Conservation (phyloP, 495 filamentous ascomycete genomes). For the Usnea hakonensis region DNA sequence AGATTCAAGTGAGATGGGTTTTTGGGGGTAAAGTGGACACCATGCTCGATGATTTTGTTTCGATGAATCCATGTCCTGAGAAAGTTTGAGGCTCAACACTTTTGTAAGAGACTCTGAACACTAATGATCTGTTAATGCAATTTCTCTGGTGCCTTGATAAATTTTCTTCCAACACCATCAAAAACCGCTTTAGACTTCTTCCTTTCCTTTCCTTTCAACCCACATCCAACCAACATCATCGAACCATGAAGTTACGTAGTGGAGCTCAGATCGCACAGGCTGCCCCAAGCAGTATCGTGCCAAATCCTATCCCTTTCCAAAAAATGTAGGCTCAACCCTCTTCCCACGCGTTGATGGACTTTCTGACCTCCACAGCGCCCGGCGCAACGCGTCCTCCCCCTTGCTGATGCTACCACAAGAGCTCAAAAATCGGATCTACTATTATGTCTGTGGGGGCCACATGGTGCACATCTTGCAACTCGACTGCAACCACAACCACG, state of each 20-base stretch:
- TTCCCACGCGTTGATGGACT: neutral
- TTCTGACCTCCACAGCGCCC: neutral
- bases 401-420: neutral
- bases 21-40: too few relatives aligned
- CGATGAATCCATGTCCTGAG: too few relatives aligned
- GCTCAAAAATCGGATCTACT: conserved; percentile 1
- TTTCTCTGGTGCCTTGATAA: too few relatives aligned
- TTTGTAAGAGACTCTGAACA: too few relatives aligned
- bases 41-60: too few relatives aligned
- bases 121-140: too few relatives aligned
- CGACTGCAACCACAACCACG: neutral
- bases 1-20: too few relatives aligned
- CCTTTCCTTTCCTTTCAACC: neutral
- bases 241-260: neutral
- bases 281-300: neutral
- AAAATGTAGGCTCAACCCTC: neutral
- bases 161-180: neutral
- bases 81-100: too few relatives aligned
- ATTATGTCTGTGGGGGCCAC: neutral
- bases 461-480: neutral
- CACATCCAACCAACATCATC: neutral
- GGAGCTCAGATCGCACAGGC: neutral
- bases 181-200: neutral
- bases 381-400: neutral
- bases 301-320: neutral